Base-by-base conservation (phyloP, 1,139 yeast species). In the Taiozyma sp. region DNA sequence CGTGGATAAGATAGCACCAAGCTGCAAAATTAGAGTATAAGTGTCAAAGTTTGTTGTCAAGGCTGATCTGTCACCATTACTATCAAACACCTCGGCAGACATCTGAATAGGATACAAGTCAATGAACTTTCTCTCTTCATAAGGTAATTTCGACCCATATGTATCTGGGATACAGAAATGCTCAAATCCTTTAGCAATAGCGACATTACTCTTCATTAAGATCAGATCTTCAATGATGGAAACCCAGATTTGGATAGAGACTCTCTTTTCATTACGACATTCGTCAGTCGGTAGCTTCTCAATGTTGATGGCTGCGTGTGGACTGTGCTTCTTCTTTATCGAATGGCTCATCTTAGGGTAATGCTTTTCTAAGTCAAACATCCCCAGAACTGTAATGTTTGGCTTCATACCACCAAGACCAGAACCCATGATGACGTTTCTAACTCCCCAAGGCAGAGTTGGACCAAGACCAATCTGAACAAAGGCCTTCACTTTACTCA, bases 361-460 rank as follows among this genome's bases (percentile, higher is more conserved):
- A 46, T 55, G 59, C 14, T 49, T 57, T n/a, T 55, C 53, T 44
- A 82, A 74, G 62, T 91, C 96, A 61, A 85, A 88, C 62, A 90
- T 90, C 0, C 97, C 97, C 47, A 92, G 59, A 0, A 93, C 96
- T 0, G 97, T 90, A 51, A 93, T 91, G 65, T 93, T 93, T 2
- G 99, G 99, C 61, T 81, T 85, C 98, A 93, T 93, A 14, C 97
- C 97, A 7, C 99, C 99, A 23, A 93, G 73, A 0, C 99, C 99
- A 3, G 96, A 87, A 0, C 97, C 97, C 56, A 92, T 69, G 54
- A 82, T 91, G 16, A 93, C 91, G 65, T 93, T 92, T 53, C 98
- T 73, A 0, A 90, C 96, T n/a, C 99, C 98, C 97, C 98, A 92
- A 0, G 91, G 86, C 42, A 93, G 75, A 3, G 87, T 79, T 0